phyloP scores from a whole-genome alignment of 208 protist genomes.

The Acanthamoeba lenticulata region DNA sequence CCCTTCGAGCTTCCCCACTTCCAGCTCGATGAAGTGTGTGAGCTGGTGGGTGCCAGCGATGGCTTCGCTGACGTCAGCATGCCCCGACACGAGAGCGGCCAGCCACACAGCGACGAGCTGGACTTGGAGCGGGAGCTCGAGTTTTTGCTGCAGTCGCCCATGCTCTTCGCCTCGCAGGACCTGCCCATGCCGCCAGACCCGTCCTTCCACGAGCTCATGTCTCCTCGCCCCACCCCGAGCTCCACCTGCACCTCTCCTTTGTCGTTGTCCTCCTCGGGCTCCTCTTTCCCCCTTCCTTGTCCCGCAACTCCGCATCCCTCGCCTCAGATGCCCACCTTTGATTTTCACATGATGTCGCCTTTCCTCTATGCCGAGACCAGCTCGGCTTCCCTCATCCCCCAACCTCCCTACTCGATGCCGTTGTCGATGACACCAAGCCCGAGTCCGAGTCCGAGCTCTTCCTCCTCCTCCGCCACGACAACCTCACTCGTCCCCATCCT shows the following conservation, averaged over 20 bases:
- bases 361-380: too few relatives aligned
- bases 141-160: background rate
- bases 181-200: background rate
- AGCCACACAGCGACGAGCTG: background rate
- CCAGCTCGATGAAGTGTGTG: background rate
- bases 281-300: too few relatives aligned
- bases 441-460: too few relatives aligned
- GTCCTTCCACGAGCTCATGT: background rate
- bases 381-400: too few relatives aligned
- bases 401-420: too few relatives aligned
- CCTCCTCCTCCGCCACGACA: too few relatives aligned
- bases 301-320: too few relatives aligned
- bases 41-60: background rate
- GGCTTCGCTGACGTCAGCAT: background rate
- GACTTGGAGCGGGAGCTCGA: conserved; percentile 13
- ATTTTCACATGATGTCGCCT: too few relatives aligned
- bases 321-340: too few relatives aligned
- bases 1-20: background rate
- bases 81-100: background rate
- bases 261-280: background rate
- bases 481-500: too few relatives aligned
- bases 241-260: background rate
- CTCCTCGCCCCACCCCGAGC: background rate
- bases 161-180: background rate
- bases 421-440: too few relatives aligned